A percentile compares a stretch with the other conserved stretches of the same genome.
Conservation (phyloP, 129 eudicot species). For the Escallonia herrerae region DNA sequence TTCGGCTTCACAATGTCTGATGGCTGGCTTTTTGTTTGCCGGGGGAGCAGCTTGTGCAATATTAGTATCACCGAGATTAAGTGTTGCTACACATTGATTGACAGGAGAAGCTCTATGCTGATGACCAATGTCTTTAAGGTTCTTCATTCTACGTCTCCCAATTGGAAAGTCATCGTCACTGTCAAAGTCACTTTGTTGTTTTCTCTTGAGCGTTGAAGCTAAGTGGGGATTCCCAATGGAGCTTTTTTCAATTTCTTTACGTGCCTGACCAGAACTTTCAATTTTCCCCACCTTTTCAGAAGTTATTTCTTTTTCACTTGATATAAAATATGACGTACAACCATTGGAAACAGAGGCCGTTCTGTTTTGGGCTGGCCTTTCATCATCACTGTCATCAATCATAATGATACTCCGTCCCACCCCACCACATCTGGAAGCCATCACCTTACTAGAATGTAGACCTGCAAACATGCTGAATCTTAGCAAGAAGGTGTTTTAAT, state of each 20-base stretch:
- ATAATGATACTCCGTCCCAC: slow-evolving; percentile 10
- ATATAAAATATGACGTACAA: background rate
- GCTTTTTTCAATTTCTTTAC: too few relatives aligned
- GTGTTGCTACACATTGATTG: too few relatives aligned
- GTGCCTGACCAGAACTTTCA: too few relatives aligned
- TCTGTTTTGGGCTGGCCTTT: slow-evolving; percentile 8
- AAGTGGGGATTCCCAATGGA: too few relatives aligned
- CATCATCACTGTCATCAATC: slow-evolving; percentile 34
- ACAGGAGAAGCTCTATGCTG: too few relatives aligned
- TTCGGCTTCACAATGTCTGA: background rate
- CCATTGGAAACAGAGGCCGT: background rate
- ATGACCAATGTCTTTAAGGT: background rate
- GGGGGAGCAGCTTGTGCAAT: background rate
- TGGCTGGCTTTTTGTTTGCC: background rate
- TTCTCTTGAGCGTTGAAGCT: background rate
- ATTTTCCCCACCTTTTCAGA: too few relatives aligned
- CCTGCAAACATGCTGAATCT: too few relatives aligned
- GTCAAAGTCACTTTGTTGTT: background rate
- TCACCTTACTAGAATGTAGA: too few relatives aligned
- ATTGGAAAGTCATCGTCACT: slow-evolving; percentile 2
- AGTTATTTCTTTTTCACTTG: slow-evolving; percentile 11
- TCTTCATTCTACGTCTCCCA: background rate
- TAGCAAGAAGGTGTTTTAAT: too few relatives aligned
- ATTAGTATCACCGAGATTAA: background rate
- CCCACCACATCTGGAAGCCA: too few relatives aligned